Base-by-base conservation (phyloP, 176 grass and related monocot species). In the Ensete glaucum region DNA sequence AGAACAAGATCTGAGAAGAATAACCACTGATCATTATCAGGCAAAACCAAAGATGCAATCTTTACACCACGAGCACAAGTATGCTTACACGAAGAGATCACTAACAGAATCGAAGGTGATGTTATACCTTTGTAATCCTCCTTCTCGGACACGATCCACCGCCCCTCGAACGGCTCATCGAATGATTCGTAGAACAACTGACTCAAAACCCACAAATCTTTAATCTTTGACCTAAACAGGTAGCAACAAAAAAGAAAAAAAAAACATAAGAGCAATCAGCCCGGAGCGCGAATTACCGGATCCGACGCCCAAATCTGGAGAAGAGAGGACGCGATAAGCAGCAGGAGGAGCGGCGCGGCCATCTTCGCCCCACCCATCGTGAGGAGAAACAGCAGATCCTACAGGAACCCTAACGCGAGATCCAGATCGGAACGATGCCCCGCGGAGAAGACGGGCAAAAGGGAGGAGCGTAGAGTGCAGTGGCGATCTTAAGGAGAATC, bases 101-200 rank as follows among this genome's bases (percentile, higher is more conserved):
- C 16, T 8, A 71, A 50, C 16, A 11, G 68, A 71, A 9, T 16
- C 17, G 7, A 13, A 19, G 9, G 29, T 43, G 34, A 43, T 3
- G 52, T 24, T 12, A 69, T 79, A 79, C 77, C 62, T n/a, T 22
- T 69, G 52, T 71, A 79, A 11, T 79, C 77, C 14, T 55, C 62
- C 77, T 79, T 79, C 22, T 79, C 65, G 10, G 77, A 70, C 51
- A 50, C 77, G 26, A 70, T 54, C 65, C 77, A 79, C 15, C 62
- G 62, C 65, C 77, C 62, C 14, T 79, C 77, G 27, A 79, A 79
- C 9, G 52, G 8, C 11, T 79, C 77, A 21, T 70, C 77, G 22
- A 79, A 79, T 13, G 77, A 79, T 27, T 79, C 77, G 19, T 79
- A 79, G 65, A 79, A 70, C 25, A 79, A n/a, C 77, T 79, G 65